Conservation (phyloP, 202 grass and related monocot genomes). For the Panicum hallii region DNA sequence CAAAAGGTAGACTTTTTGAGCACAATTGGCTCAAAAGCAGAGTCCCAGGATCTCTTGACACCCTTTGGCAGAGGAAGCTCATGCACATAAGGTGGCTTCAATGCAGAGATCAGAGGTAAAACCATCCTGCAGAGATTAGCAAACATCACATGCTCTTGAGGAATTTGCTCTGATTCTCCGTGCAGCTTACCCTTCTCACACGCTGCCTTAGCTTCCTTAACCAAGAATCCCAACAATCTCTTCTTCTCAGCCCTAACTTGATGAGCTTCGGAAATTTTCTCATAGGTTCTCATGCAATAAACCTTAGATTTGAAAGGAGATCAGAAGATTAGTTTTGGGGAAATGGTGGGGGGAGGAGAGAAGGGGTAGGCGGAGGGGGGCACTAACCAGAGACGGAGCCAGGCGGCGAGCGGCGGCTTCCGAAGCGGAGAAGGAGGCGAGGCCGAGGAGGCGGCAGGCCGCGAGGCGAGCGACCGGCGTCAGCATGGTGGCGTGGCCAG, state of each 20-base stretch:
- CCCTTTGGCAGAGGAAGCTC: neutral
- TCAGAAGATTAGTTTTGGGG: slow-evolving; percentile 22
- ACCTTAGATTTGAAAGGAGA: slow-evolving; percentile 49
- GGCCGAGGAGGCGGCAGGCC: slow-evolving; percentile 71
- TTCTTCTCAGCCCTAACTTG: neutral
- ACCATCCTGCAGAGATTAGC: no score
- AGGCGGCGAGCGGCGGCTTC: slow-evolving; percentile 45
- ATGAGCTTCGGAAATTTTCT: no score
- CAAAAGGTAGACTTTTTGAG: neutral
- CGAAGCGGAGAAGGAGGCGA: slow-evolving; percentile 39
- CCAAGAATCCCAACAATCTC: neutral
- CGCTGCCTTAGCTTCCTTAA: neutral
- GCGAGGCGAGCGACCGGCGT: slow-evolving; percentile 68
- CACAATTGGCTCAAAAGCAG: neutral
- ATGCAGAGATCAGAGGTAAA: no score
- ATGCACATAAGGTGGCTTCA: neutral
- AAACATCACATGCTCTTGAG: neutral
- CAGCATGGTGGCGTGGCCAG: slow-evolving; percentile 59
- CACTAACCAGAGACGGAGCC: slow-evolving; percentile 55
- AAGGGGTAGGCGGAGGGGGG: neutral
- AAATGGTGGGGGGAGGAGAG: neutral
- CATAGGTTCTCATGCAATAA: neutral
- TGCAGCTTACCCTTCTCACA: neutral
- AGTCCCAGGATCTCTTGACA: neutral
- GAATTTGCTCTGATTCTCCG: neutral